Evolutionary conservation across 1,139 yeast genomes (phyloP).

Genomic region (Geotrichum aggregatum): DNA sequence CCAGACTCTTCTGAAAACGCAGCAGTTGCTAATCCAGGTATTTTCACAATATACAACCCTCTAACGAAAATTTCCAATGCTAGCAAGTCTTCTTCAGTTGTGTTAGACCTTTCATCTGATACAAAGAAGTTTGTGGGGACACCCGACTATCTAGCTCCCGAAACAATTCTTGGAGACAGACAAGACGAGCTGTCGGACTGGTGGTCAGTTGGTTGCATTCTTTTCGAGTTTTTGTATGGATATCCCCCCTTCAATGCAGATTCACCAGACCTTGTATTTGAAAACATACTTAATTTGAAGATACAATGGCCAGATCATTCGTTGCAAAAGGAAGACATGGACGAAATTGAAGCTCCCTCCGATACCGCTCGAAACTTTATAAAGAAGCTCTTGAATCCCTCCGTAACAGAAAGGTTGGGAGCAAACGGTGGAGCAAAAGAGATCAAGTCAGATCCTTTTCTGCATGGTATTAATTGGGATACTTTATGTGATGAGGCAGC

Average conservation of each 20-base stretch:
- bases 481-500: conserved; percentile 68
- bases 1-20: not conserved
- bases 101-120: conserved; percentile 29
- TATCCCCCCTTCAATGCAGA: conserved; percentile 91
- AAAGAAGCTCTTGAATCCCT: conserved; percentile 52
- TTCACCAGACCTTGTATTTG: conserved; percentile 75
- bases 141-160: conserved; percentile 96
- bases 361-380: conserved; percentile 73
- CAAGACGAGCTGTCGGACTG: conserved; percentile 90
- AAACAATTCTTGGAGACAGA: conserved; percentile 78
- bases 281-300: conserved; percentile 64
- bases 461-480: conserved; percentile 70
- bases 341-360: conserved; percentile 35
- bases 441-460: conserved; percentile 72
- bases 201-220: conserved; percentile 97
- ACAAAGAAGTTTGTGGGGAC: conserved; percentile 79
- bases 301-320: conserved; percentile 75
- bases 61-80: not conserved
- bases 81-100: conserved; percentile 2
- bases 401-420: conserved; percentile 69
- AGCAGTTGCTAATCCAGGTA: too few relatives aligned
- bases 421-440: conserved; percentile 64
- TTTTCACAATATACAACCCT: too few relatives aligned
- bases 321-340: conserved; percentile 7
- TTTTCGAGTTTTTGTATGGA: conserved; percentile 88